Percentiles rank a stretch among this genome's conserved stretches.
Conservation (phyloP, 192 early-diverging fungal species). For the Dissophora ornata region DNA sequence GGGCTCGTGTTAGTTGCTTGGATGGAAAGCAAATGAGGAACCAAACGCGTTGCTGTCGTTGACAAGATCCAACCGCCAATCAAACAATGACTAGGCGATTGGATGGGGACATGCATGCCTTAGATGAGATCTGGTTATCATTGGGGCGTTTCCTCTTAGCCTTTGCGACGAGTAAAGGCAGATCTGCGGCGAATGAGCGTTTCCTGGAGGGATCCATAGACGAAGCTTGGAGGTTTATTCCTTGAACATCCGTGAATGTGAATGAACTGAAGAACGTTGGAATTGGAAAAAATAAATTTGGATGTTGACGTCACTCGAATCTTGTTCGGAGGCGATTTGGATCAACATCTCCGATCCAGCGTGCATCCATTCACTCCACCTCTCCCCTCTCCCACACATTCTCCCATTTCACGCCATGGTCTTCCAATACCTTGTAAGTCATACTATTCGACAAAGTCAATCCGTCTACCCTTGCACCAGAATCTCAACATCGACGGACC, state of each 20-base stretch:
- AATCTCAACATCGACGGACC: no score
- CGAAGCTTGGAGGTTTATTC: no score
- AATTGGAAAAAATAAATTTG: no score
- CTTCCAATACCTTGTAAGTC: conserved; percentile 54
- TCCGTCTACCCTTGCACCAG: no score
- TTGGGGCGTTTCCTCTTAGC: conserved; percentile 54
- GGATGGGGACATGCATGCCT: conserved; percentile 25
- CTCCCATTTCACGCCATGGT: conserved; percentile 34
- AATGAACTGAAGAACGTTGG: no score
- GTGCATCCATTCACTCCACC: not conserved
- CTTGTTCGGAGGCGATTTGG: no score
- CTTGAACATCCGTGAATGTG: no score
- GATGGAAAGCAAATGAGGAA: not conserved
- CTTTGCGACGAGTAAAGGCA: conserved; percentile 34
- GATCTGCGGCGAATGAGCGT: conserved; percentile 33
- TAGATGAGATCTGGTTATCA: conserved; percentile 54
- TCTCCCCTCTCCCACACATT: conserved; percentile 2
- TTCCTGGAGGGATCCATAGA: conserved; percentile 48
- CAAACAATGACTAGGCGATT: not conserved
- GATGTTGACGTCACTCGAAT: no score
- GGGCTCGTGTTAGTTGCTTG: not conserved
- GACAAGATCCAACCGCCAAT: not conserved
- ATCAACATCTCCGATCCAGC: conserved; percentile 13
- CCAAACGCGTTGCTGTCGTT: conserved; percentile 8
- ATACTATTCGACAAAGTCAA: no score